Conservation (phyloP, 805 yeast genomes). For the Metschnikowia continentalis region DNA sequence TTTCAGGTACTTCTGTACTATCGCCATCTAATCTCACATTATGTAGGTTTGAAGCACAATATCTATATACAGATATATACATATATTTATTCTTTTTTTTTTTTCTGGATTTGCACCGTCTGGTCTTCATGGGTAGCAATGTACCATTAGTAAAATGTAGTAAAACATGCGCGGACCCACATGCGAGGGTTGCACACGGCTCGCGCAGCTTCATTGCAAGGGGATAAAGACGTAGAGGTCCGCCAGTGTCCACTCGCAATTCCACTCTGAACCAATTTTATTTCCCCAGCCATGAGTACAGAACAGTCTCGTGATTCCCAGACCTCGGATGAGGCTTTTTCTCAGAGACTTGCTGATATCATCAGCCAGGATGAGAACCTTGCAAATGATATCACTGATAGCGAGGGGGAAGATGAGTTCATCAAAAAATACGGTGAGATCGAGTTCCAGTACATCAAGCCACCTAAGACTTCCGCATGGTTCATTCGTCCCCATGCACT, state of each 20-base stretch:
- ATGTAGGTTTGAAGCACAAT: too few species aligned
- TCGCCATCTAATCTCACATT: too few species aligned
- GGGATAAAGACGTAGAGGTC: not conserved
- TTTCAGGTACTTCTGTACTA: too few species aligned
- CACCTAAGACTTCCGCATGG: slow-evolving; percentile 36
- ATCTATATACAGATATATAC: too few species aligned
- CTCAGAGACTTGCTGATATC: not conserved
- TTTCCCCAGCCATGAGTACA: not conserved
- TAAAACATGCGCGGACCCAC: not conserved
- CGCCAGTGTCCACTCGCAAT: not conserved
- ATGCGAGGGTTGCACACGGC: not conserved
- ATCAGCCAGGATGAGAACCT: not conserved
- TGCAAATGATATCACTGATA: slow-evolving; percentile 5
- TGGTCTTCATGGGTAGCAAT: not conserved
- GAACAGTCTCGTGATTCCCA: not conserved
- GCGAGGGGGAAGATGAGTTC: slow-evolving; percentile 39
- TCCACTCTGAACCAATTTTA: not conserved
- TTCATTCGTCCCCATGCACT: slow-evolving; percentile 54
- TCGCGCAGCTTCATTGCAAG: not conserved
- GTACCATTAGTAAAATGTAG: not conserved
- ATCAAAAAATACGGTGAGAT: slow-evolving; percentile 48
- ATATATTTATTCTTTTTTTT: too few species aligned
- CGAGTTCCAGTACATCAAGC: slow-evolving; percentile 42
- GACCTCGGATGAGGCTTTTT: not conserved
- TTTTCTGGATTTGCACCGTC: not conserved